Base-by-base conservation (phyloP, 75 land plant genomes). In the Sequoiadendron giganteum region DNA sequence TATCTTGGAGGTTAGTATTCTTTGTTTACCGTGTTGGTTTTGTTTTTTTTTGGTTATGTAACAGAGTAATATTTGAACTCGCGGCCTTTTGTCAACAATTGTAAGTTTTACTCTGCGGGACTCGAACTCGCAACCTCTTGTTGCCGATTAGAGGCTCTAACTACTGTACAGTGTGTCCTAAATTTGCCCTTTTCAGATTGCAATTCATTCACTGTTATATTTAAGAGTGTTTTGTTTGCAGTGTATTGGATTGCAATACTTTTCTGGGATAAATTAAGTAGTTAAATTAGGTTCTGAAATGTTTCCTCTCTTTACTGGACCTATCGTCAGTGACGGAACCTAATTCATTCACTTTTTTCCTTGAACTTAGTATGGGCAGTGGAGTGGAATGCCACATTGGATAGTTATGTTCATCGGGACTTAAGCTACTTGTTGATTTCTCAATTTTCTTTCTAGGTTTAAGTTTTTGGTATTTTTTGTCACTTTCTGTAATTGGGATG, bases 1-100 rank as follows among this genome's bases (percentile, higher is more conserved):
- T 42, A 82, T 97, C 48, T 49, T 80, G 49, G 93, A 95, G 97
- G 98, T 97, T 32, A 61, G 80, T 52, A 56, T 73, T 78, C 40
- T 81, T 52, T 48, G 40, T 45, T 72, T 85, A 54, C 48, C 80
- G n/a, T 48, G 28, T 49, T n/a, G 28, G 28, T 42, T 40, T 40
- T 79, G 9, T 8, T 36, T 36, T 47, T 28, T 47, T 82, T 28
- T 47, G 42, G 30, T 82, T 47, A 47, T 28, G 5, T 82, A 14
- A 28, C 52, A 3, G 4, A 5, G n/a, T 28, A 49, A 47, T 14
- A 45, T n/a, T 82, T 47, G 49, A 82, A 30, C 48, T 49, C 2
- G 86, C 34, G 87, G 14, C 70, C 38, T 75, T 34, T 30, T 28
- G 10, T 75, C 11, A 10, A 1, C n/a, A 65, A 56, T 16, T 56